A percentile compares a stretch with the other conserved stretches of the same genome.
Evolutionary conservation across 352 stramenopile species (phyloP).

Genomic region (Phytophthora melonis): DNA sequence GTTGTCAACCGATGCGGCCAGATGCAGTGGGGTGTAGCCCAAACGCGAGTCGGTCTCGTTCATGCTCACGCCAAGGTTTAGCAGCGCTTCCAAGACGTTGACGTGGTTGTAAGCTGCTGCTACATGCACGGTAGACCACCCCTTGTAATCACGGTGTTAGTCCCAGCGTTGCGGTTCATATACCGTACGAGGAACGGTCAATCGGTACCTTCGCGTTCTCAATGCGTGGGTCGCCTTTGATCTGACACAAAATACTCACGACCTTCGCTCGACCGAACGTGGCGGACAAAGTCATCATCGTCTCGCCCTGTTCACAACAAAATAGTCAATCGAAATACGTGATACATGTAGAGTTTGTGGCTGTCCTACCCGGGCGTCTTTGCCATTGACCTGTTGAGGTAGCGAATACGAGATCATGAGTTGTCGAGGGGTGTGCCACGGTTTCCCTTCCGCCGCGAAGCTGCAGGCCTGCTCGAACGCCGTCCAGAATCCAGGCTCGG

Average conservation of each 20-base stretch:
- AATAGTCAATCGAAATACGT: not conserved
- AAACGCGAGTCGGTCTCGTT: conserved; percentile 53
- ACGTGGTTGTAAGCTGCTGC: conserved; percentile 66
- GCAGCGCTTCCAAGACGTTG: conserved; percentile 53
- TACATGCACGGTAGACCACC: conserved; percentile 70
- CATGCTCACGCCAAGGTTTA: conserved; percentile 54
- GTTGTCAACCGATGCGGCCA: conserved; percentile 66
- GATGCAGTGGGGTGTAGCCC: conserved; percentile 69
- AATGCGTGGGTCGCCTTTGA: conserved; percentile 64
- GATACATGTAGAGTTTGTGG: not conserved
- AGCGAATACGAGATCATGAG: conserved; percentile 71
- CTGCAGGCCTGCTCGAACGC: conserved; percentile 65
- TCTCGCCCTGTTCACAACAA: conserved; percentile 57
- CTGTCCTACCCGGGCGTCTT: conserved; percentile 51
- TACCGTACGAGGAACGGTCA: not conserved
- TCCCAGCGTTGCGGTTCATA: not conserved
- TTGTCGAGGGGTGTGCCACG: conserved; percentile 55
- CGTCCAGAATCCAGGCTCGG: conserved; percentile 56
- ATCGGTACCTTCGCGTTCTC: conserved; percentile 68
- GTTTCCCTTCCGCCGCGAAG: conserved; percentile 33
- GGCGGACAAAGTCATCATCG: conserved; percentile 74
- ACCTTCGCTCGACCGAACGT: conserved; percentile 57
- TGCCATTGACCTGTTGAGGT: conserved; percentile 71
- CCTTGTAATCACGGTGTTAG: conserved; percentile 23
- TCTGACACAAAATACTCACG: conserved; percentile 69